These are phyloP conservation scores for Pseudogymnoascus verrucosus DNA, from an alignment of 2,329 filamentous ascomycete species.

Conservation along the genomic window DNA sequence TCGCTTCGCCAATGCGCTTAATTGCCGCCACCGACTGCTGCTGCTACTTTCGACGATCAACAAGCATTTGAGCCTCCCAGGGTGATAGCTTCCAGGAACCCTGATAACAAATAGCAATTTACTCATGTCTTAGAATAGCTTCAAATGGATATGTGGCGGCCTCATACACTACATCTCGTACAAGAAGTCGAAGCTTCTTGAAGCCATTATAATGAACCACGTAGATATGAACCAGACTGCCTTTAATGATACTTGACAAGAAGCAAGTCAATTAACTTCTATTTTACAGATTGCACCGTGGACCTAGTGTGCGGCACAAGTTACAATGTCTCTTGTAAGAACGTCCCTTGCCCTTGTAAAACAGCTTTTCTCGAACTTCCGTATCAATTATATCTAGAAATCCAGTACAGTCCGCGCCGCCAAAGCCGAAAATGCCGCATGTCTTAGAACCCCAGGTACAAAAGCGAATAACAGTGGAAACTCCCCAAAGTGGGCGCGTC, in stretches of 20 bases:
- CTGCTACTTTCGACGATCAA: not conserved
- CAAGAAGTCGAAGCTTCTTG: not conserved
- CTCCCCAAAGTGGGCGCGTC: not conserved
- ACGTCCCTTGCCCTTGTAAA: not conserved
- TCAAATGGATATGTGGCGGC: not conserved
- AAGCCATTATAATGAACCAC: not conserved
- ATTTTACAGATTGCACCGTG: constrained; percentile 5
- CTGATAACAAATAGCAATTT: not conserved
- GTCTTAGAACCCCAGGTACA: constrained; percentile 5
- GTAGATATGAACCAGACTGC: not conserved
- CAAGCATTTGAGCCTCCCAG: not conserved
- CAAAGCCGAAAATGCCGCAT: constrained; percentile 5
- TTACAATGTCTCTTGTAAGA: not conserved
- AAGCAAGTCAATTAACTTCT: constrained; percentile 5
- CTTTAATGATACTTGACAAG: not conserved
- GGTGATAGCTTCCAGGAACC: not conserved
- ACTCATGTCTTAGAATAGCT: not conserved
- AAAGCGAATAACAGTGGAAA: constrained; percentile 6
- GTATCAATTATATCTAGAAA: constrained; percentile 8
- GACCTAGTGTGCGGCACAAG: not conserved
- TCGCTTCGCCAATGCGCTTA: not conserved
- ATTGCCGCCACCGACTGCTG: not conserved
- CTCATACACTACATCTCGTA: not conserved
- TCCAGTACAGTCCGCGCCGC: constrained; percentile 2
- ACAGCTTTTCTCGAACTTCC: constrained; percentile 4